Conservation (phyloP, 2,329 filamentous ascomycete species). For the Alternaria arborescens region DNA sequence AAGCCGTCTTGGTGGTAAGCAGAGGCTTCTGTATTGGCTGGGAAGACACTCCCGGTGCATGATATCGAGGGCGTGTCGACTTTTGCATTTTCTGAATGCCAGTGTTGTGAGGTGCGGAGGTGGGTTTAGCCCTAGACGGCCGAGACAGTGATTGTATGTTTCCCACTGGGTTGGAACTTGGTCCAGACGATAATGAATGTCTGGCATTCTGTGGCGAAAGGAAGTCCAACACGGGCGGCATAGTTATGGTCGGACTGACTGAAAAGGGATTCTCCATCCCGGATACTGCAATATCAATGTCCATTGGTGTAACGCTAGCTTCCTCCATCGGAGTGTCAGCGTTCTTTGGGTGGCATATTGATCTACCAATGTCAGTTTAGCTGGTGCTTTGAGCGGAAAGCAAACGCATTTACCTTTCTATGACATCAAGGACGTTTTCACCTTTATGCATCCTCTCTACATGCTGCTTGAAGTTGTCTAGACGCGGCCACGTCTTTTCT, state of each 20-base stretch:
- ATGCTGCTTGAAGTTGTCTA: slow-evolving; percentile 88
- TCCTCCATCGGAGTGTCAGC: slow-evolving; percentile 10
- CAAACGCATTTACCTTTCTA: slow-evolving; percentile 54
- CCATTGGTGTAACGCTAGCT: slow-evolving; percentile 35
- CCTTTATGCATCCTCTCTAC: slow-evolving; percentile 72
- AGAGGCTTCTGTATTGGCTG: not conserved
- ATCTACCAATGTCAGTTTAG: slow-evolving; percentile 36
- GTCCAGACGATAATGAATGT: slow-evolving; percentile 29
- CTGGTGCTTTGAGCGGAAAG: not conserved
- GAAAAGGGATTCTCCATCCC: slow-evolving; percentile 39
- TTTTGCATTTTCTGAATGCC: slow-evolving; percentile 15
- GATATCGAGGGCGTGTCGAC: not conserved
- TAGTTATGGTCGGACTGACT: slow-evolving; percentile 27
- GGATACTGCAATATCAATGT: slow-evolving; percentile 36
- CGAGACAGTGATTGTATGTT: not conserved
- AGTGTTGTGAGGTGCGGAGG: not conserved
- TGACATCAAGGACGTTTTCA: slow-evolving; percentile 55
- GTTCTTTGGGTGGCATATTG: slow-evolving; percentile 23
- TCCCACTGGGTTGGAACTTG: not conserved
- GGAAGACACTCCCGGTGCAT: not conserved
- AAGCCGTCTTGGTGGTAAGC: not conserved
- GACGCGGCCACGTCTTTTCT: slow-evolving; percentile 77
- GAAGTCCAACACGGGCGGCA: slow-evolving; percentile 32
- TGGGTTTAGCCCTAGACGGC: not conserved
- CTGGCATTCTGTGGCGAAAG: slow-evolving; percentile 31